phyloP scores from a whole-genome alignment of 1,284 basidiomycete genomes.

The Vanrija humicola region DNA sequence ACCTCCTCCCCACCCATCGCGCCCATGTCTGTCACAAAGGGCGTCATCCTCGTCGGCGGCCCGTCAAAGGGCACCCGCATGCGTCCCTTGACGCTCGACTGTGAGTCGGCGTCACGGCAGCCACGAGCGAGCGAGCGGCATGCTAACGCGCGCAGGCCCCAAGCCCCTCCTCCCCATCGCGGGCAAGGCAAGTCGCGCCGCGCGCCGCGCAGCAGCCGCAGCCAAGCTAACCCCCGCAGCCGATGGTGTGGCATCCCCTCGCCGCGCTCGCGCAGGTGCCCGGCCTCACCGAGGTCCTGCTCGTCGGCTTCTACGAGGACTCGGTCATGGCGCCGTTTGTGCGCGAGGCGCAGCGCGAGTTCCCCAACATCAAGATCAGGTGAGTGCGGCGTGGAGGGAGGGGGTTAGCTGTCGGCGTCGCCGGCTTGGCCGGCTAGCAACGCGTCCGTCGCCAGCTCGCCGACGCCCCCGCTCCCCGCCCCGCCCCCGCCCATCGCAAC shows the following conservation, averaged over 20 bases:
- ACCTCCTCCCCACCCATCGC: not conserved
- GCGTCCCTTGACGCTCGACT: constrained; percentile 53
- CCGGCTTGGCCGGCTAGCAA: too few relatives aligned
- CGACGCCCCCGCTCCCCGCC: too few relatives aligned
- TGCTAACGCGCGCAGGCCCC: constrained; percentile 34
- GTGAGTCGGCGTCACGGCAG: constrained; percentile 22
- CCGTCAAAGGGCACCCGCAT: constrained; percentile 51
- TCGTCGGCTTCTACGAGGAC: constrained; percentile 56
- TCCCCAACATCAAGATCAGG: constrained; percentile 52
- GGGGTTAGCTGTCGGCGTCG: too few relatives aligned
- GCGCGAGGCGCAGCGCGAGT: constrained; percentile 52
- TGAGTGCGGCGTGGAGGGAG: constrained; percentile 10
- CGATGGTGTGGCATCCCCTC: constrained; percentile 55
- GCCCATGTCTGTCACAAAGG: constrained; percentile 43
- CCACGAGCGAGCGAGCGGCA: not conserved
- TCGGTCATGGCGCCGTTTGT: constrained; percentile 51
- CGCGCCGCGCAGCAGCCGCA: not conserved
- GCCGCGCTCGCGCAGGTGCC: constrained; percentile 51
- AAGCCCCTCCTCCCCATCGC: constrained; percentile 52
- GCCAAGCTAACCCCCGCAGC: constrained; percentile 17
- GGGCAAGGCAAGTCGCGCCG: constrained; percentile 42
- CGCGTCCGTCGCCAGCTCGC: too few relatives aligned
- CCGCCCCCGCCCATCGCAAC: too few relatives aligned
- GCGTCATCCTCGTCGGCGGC: constrained; percentile 48
- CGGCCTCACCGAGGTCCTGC: constrained; percentile 51